Conservation (phyloP, 306 rosid genomes). For the Casuarina glauca region DNA sequence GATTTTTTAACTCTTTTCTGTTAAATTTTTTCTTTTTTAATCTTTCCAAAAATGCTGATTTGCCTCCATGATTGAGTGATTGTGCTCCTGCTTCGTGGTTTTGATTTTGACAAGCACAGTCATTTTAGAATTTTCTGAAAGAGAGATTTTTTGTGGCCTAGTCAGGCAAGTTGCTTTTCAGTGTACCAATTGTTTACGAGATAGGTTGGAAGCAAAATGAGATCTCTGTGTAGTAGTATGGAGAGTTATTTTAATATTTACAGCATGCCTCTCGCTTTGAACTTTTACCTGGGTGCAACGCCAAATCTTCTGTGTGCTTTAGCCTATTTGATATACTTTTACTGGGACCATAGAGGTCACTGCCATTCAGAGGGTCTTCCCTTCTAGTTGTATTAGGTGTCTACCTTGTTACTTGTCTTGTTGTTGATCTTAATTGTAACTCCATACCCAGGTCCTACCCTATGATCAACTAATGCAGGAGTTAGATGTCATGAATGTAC, state of each 20-base stretch:
- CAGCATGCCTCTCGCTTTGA: neutral
- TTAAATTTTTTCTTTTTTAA: neutral
- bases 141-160: neutral
- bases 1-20: slow-evolving; percentile 2
- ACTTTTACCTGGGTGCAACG: neutral
- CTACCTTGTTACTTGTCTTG: slow-evolving; percentile 2
- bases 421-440: slow-evolving; percentile 13
- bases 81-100: neutral
- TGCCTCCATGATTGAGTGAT: slow-evolving; percentile 14
- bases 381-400: slow-evolving; percentile 8
- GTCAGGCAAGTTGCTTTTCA: neutral
- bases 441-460: slow-evolving; percentile 62
- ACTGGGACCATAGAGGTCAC: neutral
- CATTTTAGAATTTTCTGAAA: neutral
- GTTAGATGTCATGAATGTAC: slow-evolving; percentile 80
- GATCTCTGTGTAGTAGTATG: neutral
- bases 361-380: neutral
- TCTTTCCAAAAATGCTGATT: slow-evolving; percentile 3
- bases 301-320: neutral
- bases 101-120: neutral
- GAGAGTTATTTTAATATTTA: neutral
- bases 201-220: neutral
- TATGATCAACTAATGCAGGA: slow-evolving; percentile 91
- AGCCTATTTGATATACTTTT: neutral
- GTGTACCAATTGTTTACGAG: neutral